Base-by-base conservation (phyloP, 306 rosid species). In the Cucurbita pepo region DNA sequence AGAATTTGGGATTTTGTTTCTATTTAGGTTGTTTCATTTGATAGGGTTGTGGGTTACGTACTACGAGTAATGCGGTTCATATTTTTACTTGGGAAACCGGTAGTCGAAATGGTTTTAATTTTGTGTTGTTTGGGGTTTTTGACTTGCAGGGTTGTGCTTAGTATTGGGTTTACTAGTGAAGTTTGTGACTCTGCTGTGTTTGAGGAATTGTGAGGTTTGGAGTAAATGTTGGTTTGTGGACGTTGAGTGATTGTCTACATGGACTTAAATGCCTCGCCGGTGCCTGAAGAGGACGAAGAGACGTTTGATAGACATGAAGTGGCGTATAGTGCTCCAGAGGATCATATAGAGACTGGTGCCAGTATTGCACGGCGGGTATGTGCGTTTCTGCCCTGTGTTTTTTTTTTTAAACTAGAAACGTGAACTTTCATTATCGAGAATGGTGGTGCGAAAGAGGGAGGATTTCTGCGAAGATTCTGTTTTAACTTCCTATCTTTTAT, bases 211-310 rank as follows among this genome's bases (percentile, higher is more conserved):
- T 25, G 45, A 73, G 45, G 78, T 75, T 80, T 62, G 45, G 44
- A 51, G 81, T 50, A 61, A 81, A 89, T 89, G 89, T 82, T 77
- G 83, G 43, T 79, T 71, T 69, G 73, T 75, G 73, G 82, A 76
- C 86, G 88, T 87, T 91, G 93, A 85, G 86, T 86, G 95, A 85
- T 88, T 78, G 93, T 76, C 83, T 83, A 95, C 75, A 95, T 95
- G 99, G 99, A 95, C 89, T 91, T 95, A 81, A 95, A 95, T 84
- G 99, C 96, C 77, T 94, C 90, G 25, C 99, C 99, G 4, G 78
- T 88, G 62, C 99, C 99, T 0, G 99, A 95, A 76, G 99, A 95
- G 47, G 99, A 95, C 47, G 99, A 95, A 53, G 99, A 95, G 76
- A 38, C 63, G 44, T 85, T 81, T 80, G 97, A 83, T 50, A 86